These are phyloP conservation scores for Colletotrichum kahawae DNA, from an alignment of 2,329 filamentous ascomycete genomes.

Conservation along the genomic window DNA sequence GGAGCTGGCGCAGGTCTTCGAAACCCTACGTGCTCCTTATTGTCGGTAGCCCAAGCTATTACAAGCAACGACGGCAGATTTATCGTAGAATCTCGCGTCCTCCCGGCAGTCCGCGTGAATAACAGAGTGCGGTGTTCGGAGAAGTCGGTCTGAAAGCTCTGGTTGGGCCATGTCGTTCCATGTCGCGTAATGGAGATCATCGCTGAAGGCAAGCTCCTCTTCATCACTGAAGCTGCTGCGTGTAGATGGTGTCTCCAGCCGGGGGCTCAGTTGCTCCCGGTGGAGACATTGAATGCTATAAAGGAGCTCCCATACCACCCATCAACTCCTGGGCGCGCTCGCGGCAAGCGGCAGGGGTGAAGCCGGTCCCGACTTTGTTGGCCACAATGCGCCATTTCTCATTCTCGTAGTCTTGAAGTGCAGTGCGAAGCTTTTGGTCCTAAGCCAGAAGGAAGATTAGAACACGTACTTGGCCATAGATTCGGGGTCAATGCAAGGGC, in stretches of 20 bases:
- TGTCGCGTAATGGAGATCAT: slow-evolving; percentile 20
- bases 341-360: slow-evolving; percentile 85
- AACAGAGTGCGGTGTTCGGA: neutral
- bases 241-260: slow-evolving; percentile 52
- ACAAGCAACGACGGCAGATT: neutral
- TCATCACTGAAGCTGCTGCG: slow-evolving; percentile 43
- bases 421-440: slow-evolving; percentile 78
- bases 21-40: neutral
- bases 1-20: slow-evolving; percentile 1
- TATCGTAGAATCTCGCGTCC: neutral
- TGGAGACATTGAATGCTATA: slow-evolving; percentile 63
- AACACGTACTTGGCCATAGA: neutral
- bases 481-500: slow-evolving; percentile 16
- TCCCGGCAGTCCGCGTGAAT: neutral
- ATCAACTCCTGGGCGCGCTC: slow-evolving; percentile 74
- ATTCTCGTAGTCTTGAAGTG: slow-evolving; percentile 84
- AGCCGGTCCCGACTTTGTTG: slow-evolving; percentile 88
- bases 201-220: slow-evolving; percentile 19
- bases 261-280: slow-evolving; percentile 50
- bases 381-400: slow-evolving; percentile 94
- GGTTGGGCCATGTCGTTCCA: slow-evolving; percentile 14
- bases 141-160: neutral
- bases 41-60: slow-evolving; percentile 2
- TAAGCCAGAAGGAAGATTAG: slow-evolving; percentile 39
- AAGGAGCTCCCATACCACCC: slow-evolving; percentile 41